Percentiles rank a stretch among this genome's conserved stretches.
These are phyloP conservation scores for Tylopilus vinaceipallidus DNA, from an alignment of 768 basidiomycete species.

Conservation along the genomic window DNA sequence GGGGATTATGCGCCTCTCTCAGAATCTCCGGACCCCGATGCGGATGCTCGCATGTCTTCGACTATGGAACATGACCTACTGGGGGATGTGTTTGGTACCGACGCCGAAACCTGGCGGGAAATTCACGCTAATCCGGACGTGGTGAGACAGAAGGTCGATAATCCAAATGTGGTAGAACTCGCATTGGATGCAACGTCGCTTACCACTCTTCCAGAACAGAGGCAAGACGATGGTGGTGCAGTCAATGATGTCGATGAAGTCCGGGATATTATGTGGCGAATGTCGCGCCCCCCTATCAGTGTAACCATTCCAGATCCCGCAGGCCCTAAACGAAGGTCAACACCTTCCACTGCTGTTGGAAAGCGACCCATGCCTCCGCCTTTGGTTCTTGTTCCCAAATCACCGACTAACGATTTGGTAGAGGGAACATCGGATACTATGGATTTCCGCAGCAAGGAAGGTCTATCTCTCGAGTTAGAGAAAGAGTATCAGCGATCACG, in stretches of 20 bases:
- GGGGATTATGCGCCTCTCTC: slow-evolving; percentile 31
- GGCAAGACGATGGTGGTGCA: slow-evolving; percentile 30
- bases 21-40: slow-evolving; percentile 27
- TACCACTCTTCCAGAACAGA: slow-evolving; percentile 25
- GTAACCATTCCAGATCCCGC: slow-evolving; percentile 43
- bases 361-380: slow-evolving; percentile 57
- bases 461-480: slow-evolving; percentile 26
- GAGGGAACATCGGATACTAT: slow-evolving; percentile 19
- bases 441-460: slow-evolving; percentile 17
- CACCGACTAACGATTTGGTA: slow-evolving; percentile 29
- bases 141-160: slow-evolving; percentile 22
- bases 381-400: slow-evolving; percentile 46
- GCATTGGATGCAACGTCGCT: slow-evolving; percentile 47
- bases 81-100: slow-evolving; percentile 63
- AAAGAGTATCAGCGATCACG: slow-evolving; percentile 29
- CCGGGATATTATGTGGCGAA: slow-evolving; percentile 38
- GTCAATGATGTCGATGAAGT: slow-evolving; percentile 33
- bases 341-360: slow-evolving; percentile 30
- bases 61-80: slow-evolving; percentile 47
- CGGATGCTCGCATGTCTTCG: slow-evolving; percentile 39
- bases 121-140: slow-evolving; percentile 40
- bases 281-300: slow-evolving; percentile 36
- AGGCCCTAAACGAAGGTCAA: slow-evolving; percentile 35
- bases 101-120: slow-evolving; percentile 61
- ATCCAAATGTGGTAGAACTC: slow-evolving; percentile 50